Evolutionary conservation across 768 basidiomycete genomes (phyloP).

Genomic region (Panaeolus papilionaceus): DNA sequence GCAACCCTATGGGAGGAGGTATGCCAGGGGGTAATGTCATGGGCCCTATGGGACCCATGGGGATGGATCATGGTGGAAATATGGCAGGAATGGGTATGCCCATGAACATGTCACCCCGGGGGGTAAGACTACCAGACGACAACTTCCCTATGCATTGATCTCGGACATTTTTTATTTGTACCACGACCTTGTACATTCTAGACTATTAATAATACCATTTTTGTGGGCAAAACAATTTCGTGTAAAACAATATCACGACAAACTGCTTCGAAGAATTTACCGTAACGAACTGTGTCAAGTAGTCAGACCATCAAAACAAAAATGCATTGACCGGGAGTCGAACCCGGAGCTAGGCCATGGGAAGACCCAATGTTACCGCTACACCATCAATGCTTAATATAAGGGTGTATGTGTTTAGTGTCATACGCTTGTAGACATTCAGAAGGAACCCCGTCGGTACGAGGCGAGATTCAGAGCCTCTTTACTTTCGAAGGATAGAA

Average conservation of each 20-base stretch:
- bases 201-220: background rate
- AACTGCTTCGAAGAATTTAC: too few relatives aligned
- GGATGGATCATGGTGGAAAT: constrained; percentile 24
- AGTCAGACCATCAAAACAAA: constrained; percentile 14
- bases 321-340: constrained; percentile 60
- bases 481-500: too few relatives aligned
- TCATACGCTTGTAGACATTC: too few relatives aligned
- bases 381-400: constrained; percentile 62
- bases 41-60: constrained; percentile 21
- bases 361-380: constrained; percentile 91
- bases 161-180: background rate
- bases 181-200: background rate
- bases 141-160: constrained; percentile 22
- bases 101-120: constrained; percentile 22
- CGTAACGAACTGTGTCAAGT: background rate
- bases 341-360: constrained; percentile 68
- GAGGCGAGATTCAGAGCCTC: too few relatives aligned
- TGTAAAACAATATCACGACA: background rate
- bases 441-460: too few relatives aligned
- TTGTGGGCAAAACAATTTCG: background rate
- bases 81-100: constrained; percentile 27
- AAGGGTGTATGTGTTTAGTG: background rate
- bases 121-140: constrained; percentile 8
- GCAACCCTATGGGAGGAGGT: constrained; percentile 24
- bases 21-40: constrained; percentile 22